Conservation (phyloP, 495 filamentous ascomycete species). For the Podospora comata region DNA sequence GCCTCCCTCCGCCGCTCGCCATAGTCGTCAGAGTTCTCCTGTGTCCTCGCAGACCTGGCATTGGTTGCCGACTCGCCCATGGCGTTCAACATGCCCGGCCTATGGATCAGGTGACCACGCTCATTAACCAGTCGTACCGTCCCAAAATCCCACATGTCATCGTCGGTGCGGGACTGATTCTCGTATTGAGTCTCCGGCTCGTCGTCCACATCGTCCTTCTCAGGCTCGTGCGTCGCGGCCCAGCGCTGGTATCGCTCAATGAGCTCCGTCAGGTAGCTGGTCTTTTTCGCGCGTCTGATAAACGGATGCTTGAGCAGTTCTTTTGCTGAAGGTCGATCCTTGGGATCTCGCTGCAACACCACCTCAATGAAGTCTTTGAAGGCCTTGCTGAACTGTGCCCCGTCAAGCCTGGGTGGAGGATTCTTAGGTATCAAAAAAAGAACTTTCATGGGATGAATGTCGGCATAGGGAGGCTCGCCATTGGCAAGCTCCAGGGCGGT, state of each 20-base stretch:
- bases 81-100: conserved; percentile 54
- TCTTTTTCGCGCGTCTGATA: conserved; percentile 83
- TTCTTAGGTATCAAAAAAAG: conserved; percentile 97
- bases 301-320: conserved; percentile 90
- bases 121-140: conserved; percentile 72
- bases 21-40: conserved; percentile 47
- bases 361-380: conserved; percentile 95
- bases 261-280: conserved; percentile 84
- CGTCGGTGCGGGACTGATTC: conserved; percentile 48
- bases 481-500: conserved; percentile 90
- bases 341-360: conserved; percentile 83
- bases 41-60: conserved; percentile 50
- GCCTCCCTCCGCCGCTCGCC: conserved; percentile 43
- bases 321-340: conserved; percentile 79
- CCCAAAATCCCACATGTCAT: conserved; percentile 95
- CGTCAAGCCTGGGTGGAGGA: conserved; percentile 74
- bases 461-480: conserved; percentile 91
- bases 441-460: conserved; percentile 99
- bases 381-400: conserved; percentile 71
- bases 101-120: conserved; percentile 46
- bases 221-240: conserved; percentile 66
- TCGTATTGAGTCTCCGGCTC: conserved; percentile 40
- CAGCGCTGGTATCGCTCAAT: conserved; percentile 88
- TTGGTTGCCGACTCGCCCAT: conserved; percentile 76
- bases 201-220: conserved; percentile 49